Conservation (phyloP, 371 early-diverging fungal species). For the Rhizopus stolonifer region DNA sequence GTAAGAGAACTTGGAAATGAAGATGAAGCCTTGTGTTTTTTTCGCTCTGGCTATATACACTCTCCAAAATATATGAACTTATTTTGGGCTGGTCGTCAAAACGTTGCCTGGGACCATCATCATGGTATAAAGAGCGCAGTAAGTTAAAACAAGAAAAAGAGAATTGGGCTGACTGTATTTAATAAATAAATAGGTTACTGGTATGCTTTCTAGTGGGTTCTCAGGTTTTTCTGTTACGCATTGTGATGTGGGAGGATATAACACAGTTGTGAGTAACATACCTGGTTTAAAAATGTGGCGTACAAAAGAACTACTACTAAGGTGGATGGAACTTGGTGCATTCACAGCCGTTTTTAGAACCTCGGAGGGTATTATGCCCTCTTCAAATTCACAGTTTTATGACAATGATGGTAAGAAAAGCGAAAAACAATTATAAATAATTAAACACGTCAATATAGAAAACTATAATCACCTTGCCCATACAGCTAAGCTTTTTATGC, state of each 20-base stretch:
- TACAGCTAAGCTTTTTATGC: constrained; percentile 34
- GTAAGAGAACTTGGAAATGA: constrained; percentile 27
- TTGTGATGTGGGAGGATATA: constrained; percentile 53
- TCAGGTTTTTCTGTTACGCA: constrained; percentile 50
- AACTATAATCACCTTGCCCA: constrained; percentile 38
- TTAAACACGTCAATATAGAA: constrained; percentile 19
- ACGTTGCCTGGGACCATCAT: constrained; percentile 42
- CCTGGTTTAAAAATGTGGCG: constrained; percentile 39
- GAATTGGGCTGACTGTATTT: neutral
- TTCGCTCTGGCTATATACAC: constrained; percentile 32
- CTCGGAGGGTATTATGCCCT: constrained; percentile 48
- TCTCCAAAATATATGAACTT: constrained; percentile 36
- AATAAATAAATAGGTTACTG: constrained; percentile 19
- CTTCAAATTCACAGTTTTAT: constrained; percentile 54
- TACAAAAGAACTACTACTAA: constrained; percentile 38
- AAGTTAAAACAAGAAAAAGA: constrained; percentile 5
- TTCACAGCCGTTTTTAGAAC: constrained; percentile 50
- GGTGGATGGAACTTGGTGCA: constrained; percentile 59
- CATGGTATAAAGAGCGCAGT: constrained; percentile 51
- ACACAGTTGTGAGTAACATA: constrained; percentile 27
- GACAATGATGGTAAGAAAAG: constrained; percentile 43
- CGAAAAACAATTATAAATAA: neutral
- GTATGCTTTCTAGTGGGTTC: constrained; percentile 50
- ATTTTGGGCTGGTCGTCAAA: constrained; percentile 47
- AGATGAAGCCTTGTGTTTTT: constrained; percentile 30